Conservation (phyloP, 768 basidiomycete genomes). For the Favolaschia claudopus region DNA sequence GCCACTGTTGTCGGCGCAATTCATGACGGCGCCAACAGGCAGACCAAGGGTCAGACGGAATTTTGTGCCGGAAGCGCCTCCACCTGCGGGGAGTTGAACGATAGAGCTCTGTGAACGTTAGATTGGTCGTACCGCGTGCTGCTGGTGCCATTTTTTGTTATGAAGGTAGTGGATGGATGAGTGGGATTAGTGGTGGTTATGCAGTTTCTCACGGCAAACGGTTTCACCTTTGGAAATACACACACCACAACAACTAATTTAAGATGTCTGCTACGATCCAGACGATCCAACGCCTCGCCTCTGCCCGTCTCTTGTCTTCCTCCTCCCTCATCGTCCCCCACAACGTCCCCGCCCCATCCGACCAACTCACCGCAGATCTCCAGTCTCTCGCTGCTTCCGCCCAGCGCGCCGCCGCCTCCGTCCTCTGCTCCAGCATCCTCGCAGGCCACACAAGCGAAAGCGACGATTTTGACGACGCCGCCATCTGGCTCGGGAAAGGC, state of each 20-base stretch:
- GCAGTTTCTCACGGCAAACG: no score
- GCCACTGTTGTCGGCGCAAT: conserved; percentile 99
- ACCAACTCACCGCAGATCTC: conserved; percentile 24
- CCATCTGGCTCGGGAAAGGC: conserved; percentile 58
- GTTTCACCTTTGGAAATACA: no score
- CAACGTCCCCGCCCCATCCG: not conserved
- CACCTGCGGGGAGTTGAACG: no score
- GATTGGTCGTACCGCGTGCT: no score
- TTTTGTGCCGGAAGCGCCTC: conserved; percentile 89
- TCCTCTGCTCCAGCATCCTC: conserved; percentile 59
- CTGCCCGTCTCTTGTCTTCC: no score
- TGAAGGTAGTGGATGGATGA: no score
- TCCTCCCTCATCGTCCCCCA: not conserved
- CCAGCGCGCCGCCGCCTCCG: conserved; percentile 46
- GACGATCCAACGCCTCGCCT: no score
- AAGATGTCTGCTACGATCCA: no score
- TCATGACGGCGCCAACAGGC: conserved; percentile 92
- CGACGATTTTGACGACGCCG: conserved; percentile 63
- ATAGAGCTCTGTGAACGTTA: no score
- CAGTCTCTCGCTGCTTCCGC: conserved; percentile 47
- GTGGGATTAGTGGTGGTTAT: no score
- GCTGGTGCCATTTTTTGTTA: no score
- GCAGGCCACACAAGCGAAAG: conserved; percentile 62
- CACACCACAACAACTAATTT: no score
- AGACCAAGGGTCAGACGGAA: conserved; percentile 96